Conservation (phyloP, 441 rosid genomes). For the Corymbia citriodora region DNA sequence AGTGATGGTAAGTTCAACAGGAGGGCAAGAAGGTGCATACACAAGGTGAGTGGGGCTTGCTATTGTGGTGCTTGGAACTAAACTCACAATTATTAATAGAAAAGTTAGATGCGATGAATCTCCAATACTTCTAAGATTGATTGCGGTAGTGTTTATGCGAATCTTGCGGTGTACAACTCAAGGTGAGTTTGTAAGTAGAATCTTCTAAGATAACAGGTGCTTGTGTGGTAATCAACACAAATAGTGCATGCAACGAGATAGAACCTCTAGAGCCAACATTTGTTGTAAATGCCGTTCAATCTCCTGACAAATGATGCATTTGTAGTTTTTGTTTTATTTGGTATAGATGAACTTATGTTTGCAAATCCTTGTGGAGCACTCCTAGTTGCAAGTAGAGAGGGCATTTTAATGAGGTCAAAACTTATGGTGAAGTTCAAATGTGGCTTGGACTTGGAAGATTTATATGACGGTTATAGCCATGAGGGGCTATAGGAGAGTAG, state of each 20-base stretch:
- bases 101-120: accelerated
- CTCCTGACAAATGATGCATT: neutral
- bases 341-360: neutral
- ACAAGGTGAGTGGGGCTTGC: neutral
- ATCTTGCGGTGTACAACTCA: neutral
- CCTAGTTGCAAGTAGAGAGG: neutral
- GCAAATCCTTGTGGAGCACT: neutral
- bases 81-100: accelerated
- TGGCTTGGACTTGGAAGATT: neutral
- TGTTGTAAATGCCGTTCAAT: neutral
- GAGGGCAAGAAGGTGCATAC: neutral
- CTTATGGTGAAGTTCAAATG: accelerated
- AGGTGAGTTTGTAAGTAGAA: neutral
- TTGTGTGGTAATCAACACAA: neutral
- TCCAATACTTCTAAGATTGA: neutral
- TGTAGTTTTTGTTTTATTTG: accelerated
- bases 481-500: neutral
- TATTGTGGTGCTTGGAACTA: neutral
- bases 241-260: accelerated
- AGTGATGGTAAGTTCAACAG: neutral
- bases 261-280: neutral
- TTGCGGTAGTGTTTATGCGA: neutral
- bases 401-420: accelerated
- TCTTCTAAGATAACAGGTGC: neutral
- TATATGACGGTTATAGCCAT: accelerated